A percentile compares a stretch with the other conserved stretches of the same genome.
phyloP scores from a whole-genome alignment of 2,329 filamentous ascomycete genomes.

The Pestalotiopsis fici region DNA sequence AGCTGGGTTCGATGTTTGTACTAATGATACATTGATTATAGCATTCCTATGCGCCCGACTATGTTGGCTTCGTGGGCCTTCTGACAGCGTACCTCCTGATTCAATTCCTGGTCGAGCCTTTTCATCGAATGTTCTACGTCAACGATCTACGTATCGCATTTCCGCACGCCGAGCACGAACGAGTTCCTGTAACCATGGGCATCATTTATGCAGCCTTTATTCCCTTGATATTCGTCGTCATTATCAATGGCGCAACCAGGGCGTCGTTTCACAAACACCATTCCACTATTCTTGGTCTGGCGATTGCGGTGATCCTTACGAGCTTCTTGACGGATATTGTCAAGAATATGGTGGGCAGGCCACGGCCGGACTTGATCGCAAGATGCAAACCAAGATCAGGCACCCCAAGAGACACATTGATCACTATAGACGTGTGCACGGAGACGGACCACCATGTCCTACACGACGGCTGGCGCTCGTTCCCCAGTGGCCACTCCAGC shows the following conservation, averaged over 20 bases:
- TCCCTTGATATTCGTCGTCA: slow-evolving; percentile 66
- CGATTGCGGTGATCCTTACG: slow-evolving; percentile 75
- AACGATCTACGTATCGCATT: slow-evolving; percentile 83
- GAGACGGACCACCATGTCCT: slow-evolving; percentile 67
- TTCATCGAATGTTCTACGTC: slow-evolving; percentile 92
- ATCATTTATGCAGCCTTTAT: slow-evolving; percentile 77
- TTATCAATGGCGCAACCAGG: slow-evolving; percentile 64
- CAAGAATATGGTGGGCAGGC: slow-evolving; percentile 84
- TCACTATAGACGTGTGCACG: slow-evolving; percentile 72
- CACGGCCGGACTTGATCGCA: slow-evolving; percentile 64
- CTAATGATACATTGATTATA: slow-evolving; percentile 30
- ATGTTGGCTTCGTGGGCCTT: slow-evolving; percentile 76
- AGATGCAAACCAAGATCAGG: slow-evolving; percentile 71
- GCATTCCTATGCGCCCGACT: slow-evolving; percentile 87
- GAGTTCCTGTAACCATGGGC: slow-evolving; percentile 79
- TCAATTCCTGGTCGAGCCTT: slow-evolving; percentile 73
- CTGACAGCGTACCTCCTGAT: slow-evolving; percentile 68
- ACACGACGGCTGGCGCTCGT: slow-evolving; percentile 83
- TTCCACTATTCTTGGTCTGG: slow-evolving; percentile 79
- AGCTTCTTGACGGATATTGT: slow-evolving; percentile 85
- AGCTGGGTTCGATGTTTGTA: neutral
- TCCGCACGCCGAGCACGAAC: slow-evolving; percentile 81
- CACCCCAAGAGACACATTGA: slow-evolving; percentile 52
- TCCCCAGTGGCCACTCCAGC: slow-evolving; percentile 78
- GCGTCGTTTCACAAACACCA: slow-evolving; percentile 79